A percentile compares a stretch with the other conserved stretches of the same genome.
Conservation (phyloP, 2,329 filamentous ascomycete species). For the Plenodomus lindquistii region DNA sequence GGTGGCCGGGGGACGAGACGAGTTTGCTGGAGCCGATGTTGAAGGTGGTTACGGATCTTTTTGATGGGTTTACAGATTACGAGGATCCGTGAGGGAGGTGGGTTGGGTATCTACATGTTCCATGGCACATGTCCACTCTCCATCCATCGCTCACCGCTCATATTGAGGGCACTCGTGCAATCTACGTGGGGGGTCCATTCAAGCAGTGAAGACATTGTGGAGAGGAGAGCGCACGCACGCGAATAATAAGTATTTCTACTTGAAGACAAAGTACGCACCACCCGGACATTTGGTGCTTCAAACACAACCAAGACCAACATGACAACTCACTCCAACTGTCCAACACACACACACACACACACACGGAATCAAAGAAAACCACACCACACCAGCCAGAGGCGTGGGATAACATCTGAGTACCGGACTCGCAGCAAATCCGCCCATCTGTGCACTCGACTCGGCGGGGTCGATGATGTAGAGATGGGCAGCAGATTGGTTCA, state of each 20-base stretch:
- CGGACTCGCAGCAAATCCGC: constrained; percentile 45
- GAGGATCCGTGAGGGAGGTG: constrained; percentile 42
- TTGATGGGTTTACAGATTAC: constrained; percentile 51
- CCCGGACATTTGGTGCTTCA: too few relatives aligned
- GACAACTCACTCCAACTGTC: constrained; percentile 1
- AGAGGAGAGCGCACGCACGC: too few relatives aligned
- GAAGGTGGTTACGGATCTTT: constrained; percentile 52
- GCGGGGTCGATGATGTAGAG: constrained; percentile 17
- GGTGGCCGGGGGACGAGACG: constrained; percentile 47
- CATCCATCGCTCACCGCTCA: neutral
- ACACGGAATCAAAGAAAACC: constrained; percentile 12
- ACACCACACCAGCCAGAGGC: constrained; percentile 28
- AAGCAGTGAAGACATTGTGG: too few relatives aligned
- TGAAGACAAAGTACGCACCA: too few relatives aligned
- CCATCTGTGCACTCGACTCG: constrained; percentile 24
- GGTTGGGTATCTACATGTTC: constrained; percentile 11
- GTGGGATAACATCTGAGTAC: constrained; percentile 41
- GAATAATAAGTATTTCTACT: too few relatives aligned
- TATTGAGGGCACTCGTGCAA: too few relatives aligned
- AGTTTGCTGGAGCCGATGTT: constrained; percentile 51
- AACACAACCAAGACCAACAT: too few relatives aligned
- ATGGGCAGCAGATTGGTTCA: constrained; percentile 38
- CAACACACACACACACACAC: constrained; percentile 15
- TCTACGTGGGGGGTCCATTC: too few relatives aligned
- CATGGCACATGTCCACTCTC: constrained; percentile 1